Base-by-base conservation (phyloP, 805 yeast species). In the Wickerhamomyces subpelliculosus region DNA sequence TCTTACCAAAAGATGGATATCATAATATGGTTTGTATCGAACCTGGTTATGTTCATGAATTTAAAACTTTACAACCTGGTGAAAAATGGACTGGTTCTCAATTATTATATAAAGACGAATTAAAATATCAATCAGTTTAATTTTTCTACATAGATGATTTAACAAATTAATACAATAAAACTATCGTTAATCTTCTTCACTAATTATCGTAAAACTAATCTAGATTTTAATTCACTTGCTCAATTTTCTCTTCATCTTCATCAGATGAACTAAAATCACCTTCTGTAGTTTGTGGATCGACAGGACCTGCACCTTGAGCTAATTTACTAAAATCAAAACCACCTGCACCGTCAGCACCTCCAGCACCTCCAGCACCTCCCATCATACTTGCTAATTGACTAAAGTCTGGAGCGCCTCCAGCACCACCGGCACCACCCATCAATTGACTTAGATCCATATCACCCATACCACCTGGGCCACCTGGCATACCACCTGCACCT, bases 21-120 rank as follows among this genome's bases (percentile, higher is more conserved):
- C 71, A 78, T 48, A 68, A 80, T 33, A 90, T 93, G 97, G 76
- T 93, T 41, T 93, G 98, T 64, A 74, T 93, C 40, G 98, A 93
- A 62, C 94, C 96, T 3, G 98, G 98, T 31, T 71, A 80, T 48
- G 97, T 93, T 28, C 70, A 75, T 41, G 78, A 80, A 34, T 82
- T 84, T 55, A 67, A 74, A 19, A 62, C 60, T 19, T 68, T 93
- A 48, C 59, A 65, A 35, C 80, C 90, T n/a, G 90, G 93, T 37
- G 72, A 71, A 43, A 68, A 68, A 44, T 89, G 96, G 96, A 60
- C 62, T 12, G 96, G 79, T 13, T 63, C 78, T 24, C 96, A 87
- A 64, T 73, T 59, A 27, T 46, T 60, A 24, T 67, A 68, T 47
- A 67, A 72, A 40, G 86, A 83, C 35, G 77, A 72, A 21, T 71